Conservation (phyloP, 345 rosid genomes). For the Adansonia digitata region DNA sequence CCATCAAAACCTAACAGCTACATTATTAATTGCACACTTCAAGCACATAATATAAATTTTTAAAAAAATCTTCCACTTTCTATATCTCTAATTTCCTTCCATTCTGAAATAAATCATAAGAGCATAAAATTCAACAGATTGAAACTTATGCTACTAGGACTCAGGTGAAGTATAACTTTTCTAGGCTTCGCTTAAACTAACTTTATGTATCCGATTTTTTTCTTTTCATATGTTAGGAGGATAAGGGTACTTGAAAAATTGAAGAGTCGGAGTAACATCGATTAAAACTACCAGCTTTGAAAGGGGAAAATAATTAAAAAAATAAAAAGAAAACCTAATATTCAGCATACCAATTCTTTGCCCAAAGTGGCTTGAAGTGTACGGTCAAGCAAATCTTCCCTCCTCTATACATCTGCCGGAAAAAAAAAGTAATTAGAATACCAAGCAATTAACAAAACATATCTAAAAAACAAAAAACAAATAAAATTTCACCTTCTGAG, state of each 20-base stretch:
- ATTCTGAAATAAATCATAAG: not conserved
- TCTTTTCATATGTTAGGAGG: no score
- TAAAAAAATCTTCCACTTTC: not conserved
- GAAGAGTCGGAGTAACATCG: no score
- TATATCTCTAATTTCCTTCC: not conserved
- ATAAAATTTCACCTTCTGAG: constrained; percentile 58
- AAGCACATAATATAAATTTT: not conserved
- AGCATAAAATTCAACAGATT: not conserved
- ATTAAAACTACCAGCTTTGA: not conserved
- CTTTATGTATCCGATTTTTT: no score
- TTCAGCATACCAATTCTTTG: constrained; percentile 69
- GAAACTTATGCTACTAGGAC: no score
- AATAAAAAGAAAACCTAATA: not conserved
- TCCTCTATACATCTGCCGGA: constrained; percentile 85
- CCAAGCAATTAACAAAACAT: not conserved
- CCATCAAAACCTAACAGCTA: not conserved
- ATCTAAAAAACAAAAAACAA: not conserved
- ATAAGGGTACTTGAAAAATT: no score
- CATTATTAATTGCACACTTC: not conserved
- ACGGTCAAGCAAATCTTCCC: constrained; percentile 99
- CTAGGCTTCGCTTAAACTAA: no score
- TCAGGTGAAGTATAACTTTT: no score
- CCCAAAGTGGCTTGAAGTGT: constrained; percentile 99
- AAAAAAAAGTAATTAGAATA: not conserved
- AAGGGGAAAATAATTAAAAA: no score